Evolutionary conservation across 2,329 filamentous ascomycete genomes (phyloP), one percentile per base, ranked within the genome.

Genomic region (Ascomycota sp.): DNA sequence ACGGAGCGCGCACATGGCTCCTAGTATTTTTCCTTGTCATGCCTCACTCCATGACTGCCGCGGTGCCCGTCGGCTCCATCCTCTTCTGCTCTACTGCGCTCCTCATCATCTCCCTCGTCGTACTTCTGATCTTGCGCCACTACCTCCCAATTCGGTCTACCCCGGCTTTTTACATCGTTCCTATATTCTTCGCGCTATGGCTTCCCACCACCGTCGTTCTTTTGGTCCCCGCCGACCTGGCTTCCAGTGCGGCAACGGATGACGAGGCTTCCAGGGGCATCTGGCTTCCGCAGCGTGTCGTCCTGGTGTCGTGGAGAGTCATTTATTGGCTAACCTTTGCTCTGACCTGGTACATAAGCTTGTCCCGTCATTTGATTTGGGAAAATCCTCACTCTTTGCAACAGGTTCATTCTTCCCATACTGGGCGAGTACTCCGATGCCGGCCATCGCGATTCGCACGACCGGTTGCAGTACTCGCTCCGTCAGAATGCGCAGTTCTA

Each of bases 281-380:
- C 45, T 94, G 85, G 81, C 65, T 98, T 22, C 77, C 80, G 5
- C 63, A 77, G 39, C 60, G 73, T 29, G 66, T 85, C 20, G 61
- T 94, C 29, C 61, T 91, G 44, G 81, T 94, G 17, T 76, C 77
- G 33, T 98, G 89, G 89, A 70, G 86, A 46, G 86, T 98, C 38
- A 76, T 78, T 13, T 98, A 98, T 56, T 98, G 89, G 89, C 62
- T 98, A 32, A 95, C 86, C 0, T 98, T 98, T 55, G 72, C 75
- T 30, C 57, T 98, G 45, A 95, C 86, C 32, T 98, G 89, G 89
- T 86, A 59, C 30, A n/a, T n/a, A n/a, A n/a, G n/a, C n/a, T n/a
- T n/a, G n/a, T n/a, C n/a, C n/a, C n/a, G n/a, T n/a, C n/a, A n/a
- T n/a, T n/a, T n/a, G n/a, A 28, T n/a, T 22, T n/a, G 8, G 8